Conservation (phyloP, 1,284 basidiomycete species). For the Schizophyllum amplum region DNA sequence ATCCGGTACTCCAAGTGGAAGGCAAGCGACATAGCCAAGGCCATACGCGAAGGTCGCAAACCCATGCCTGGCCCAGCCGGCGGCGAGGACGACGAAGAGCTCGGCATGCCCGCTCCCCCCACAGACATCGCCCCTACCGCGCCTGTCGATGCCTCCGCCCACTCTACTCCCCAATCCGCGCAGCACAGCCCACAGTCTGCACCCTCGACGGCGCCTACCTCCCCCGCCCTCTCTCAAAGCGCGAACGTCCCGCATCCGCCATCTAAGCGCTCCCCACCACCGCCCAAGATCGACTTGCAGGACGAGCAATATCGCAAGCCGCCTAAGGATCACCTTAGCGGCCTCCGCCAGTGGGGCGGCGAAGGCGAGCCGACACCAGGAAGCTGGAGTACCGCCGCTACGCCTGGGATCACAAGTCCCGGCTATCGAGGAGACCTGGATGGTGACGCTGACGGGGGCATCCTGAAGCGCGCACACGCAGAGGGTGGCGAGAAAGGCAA, state of each 20-base stretch:
- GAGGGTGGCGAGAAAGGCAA: slow-evolving; percentile 23
- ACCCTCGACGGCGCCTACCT: slow-evolving; percentile 19
- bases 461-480: slow-evolving; percentile 1
- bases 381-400: slow-evolving; percentile 57
- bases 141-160: slow-evolving; percentile 12
- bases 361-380: slow-evolving; percentile 36
- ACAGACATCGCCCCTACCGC: slow-evolving; percentile 10
- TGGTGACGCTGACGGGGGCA: slow-evolving; percentile 2
- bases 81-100: slow-evolving; percentile 24
- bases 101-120: slow-evolving; percentile 21
- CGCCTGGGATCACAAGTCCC: slow-evolving; percentile 33
- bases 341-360: slow-evolving; percentile 12
- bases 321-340: not conserved
- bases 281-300: not conserved
- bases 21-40: slow-evolving; percentile 82
- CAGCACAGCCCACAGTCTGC: slow-evolving; percentile 1
- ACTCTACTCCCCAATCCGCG: slow-evolving; percentile 6
- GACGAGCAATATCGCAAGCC: not conserved
- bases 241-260: slow-evolving; percentile 19
- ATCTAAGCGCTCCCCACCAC: slow-evolving; percentile 5
- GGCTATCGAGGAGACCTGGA: not conserved
- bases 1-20: slow-evolving; percentile 91
- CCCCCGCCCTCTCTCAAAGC: slow-evolving; percentile 20
- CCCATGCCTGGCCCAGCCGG: slow-evolving; percentile 60
- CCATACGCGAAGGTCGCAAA: slow-evolving; percentile 77